A percentile compares a stretch with the other conserved stretches of the same genome.
Conservation (phyloP, 352 stramenopile genomes). For the Blastocystis sp. region DNA sequence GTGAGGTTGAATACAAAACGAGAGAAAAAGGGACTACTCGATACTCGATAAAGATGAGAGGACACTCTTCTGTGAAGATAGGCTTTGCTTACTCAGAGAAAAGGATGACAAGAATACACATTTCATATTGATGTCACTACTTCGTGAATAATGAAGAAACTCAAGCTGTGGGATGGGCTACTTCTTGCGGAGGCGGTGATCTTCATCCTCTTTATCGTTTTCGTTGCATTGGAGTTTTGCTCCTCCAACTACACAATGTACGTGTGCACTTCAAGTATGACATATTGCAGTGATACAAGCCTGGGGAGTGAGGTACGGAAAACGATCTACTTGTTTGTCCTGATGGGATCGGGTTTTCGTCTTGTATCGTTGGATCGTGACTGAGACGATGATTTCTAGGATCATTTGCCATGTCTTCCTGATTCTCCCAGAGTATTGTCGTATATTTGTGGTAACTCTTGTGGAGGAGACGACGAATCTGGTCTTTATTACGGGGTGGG, state of each 20-base stretch:
- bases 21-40: no score
- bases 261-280: neutral
- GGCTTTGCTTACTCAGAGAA: no score
- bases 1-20: no score
- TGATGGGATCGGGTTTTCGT: conserved; percentile 7
- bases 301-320: conserved; percentile 19
- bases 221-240: conserved; percentile 20
- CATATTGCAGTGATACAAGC: neutral
- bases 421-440: neutral
- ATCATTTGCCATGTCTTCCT: conserved; percentile 24
- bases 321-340: conserved; percentile 26
- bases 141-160: conserved; percentile 1
- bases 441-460: neutral
- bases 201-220: neutral
- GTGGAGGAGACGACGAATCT: conserved; percentile 18
- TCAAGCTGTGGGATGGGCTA: neutral
- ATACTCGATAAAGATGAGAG: no score
- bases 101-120: no score
- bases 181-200: neutral
- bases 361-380: neutral
- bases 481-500: conserved; percentile 31
- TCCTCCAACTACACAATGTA: conserved; percentile 21
- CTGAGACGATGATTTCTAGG: neutral
- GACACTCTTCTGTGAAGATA: no score
- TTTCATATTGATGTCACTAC: no score